Base-by-base conservation (phyloP, 2,329 filamentous ascomycete species). In the Botryotinia globosa region DNA sequence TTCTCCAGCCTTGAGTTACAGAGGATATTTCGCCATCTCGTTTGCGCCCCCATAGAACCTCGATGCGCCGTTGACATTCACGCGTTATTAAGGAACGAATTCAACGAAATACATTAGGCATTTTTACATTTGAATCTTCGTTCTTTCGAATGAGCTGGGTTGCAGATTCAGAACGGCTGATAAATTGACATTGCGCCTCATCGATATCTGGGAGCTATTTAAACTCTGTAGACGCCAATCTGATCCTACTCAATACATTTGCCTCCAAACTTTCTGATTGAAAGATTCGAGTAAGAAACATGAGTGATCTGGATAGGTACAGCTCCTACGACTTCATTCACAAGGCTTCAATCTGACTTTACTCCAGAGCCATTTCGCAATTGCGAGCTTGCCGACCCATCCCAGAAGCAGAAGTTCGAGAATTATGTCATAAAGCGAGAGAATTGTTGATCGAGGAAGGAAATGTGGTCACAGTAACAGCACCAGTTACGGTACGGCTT, bases 381-480 rank as follows among this genome's bases (percentile, higher is more conserved):
- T 87, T 99, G 81, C 94, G 96, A 85, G 92, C 94, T 81, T 99
- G 96, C 84, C 93, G 94, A 75, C 94, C 95, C 72, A 99, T 99
- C 78, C 95, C 96, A 75, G 96, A 99, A 85, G 87, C 91, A 58
- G 93, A 98, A 84, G 97, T 99, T 74, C 92, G 95, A 81, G 95
- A 99, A 84, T 88, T 99, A 78, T 98, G 96, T 84, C 95, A 98
- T 86, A 98, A 98, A 82, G 96, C 96, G 69, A 90, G 96, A 76
- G 96, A 99, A 85, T 88, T 99, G 71, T 85, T 99, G 77, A 97
- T 99, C 75, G 96, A 98, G 83, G 96, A 99, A 84, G 95, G 94
- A 77, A 98, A 99, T 81, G 95, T 98, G 68, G 95, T 98, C 76
- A 94, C 92, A 29, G 95, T 99, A 75, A 92, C 95, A 81, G 95